Evolutionary conservation across 2,329 filamentous ascomycete genomes (phyloP).

Genomic region (Fusarium sp.): DNA sequence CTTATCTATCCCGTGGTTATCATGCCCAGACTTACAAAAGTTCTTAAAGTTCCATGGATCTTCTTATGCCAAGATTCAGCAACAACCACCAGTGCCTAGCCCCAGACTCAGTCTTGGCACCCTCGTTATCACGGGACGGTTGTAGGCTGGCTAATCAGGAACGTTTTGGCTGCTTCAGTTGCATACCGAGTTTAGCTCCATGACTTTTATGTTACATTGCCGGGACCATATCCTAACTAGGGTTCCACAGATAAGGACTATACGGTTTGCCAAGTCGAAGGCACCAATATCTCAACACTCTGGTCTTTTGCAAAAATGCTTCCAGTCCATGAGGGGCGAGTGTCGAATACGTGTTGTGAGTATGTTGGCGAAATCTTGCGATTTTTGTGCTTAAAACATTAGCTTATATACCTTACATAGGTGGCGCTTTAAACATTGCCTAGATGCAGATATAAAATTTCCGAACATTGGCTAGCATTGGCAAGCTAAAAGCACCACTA

Average conservation of each 20-base stretch:
- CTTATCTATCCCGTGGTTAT: slow-evolving; percentile 33
- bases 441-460: slow-evolving; percentile 12
- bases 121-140: slow-evolving; percentile 35
- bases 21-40: slow-evolving; percentile 41
- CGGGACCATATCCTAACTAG: slow-evolving; percentile 31
- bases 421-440: slow-evolving; percentile 1
- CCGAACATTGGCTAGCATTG: slow-evolving; percentile 20
- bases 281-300: slow-evolving; percentile 4
- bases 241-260: slow-evolving; percentile 27
- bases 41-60: slow-evolving; percentile 21
- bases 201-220: slow-evolving; percentile 13
- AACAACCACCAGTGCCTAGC: slow-evolving; percentile 1
- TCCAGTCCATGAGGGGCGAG: not conserved
- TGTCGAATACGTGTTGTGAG: not conserved
- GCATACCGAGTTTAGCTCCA: slow-evolving; percentile 24
- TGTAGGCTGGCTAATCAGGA: slow-evolving; percentile 21
- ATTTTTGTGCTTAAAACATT: not conserved
- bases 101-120: slow-evolving; percentile 26
- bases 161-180: slow-evolving; percentile 1
- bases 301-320: not conserved
- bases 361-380: not conserved
- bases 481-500: slow-evolving; percentile 2
- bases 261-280: slow-evolving; percentile 16
- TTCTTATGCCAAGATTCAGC: slow-evolving; percentile 26
- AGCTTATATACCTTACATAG: not conserved